phyloP scores from a whole-genome alignment of 2,329 filamentous ascomycete species.

The Trichoderma citrinoviride region DNA sequence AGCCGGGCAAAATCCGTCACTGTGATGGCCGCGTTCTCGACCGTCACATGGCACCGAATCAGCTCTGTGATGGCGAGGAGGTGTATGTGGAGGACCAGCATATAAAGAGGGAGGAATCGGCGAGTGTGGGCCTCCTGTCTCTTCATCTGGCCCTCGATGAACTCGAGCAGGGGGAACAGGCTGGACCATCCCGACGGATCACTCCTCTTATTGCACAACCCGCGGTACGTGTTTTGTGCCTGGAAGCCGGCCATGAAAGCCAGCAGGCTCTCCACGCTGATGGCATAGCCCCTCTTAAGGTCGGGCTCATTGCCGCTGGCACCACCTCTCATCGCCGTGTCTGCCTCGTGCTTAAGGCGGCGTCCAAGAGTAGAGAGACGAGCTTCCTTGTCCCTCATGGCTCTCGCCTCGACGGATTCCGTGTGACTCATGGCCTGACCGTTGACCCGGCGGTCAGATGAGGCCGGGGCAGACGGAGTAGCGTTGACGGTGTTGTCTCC shows the following conservation, averaged over 20 bases:
- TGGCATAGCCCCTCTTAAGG: constrained; percentile 42
- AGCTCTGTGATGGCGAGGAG: constrained; percentile 46
- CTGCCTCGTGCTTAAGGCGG: constrained; percentile 54
- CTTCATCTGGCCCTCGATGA: constrained; percentile 41
- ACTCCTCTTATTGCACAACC: constrained; percentile 42
- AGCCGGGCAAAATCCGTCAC: constrained; percentile 11
- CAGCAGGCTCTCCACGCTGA: constrained; percentile 50
- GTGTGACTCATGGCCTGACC: constrained; percentile 34
- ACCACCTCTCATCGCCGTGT: constrained; percentile 39
- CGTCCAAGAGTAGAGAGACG: constrained; percentile 44
- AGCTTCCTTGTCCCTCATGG: constrained; percentile 38
- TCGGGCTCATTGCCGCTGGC: constrained; percentile 31
- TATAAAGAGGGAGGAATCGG: constrained; percentile 40
- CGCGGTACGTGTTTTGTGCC: constrained; percentile 45
- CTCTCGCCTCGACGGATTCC: constrained; percentile 26
- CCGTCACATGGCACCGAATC: constrained; percentile 37
- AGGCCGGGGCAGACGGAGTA: constrained; percentile 31
- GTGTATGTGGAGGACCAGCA: constrained; percentile 45
- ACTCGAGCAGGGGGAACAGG: constrained; percentile 45
- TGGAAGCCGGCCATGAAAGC: constrained; percentile 56
- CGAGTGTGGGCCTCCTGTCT: constrained; percentile 31
- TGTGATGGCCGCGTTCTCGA: constrained; percentile 28
- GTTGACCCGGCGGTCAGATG: constrained; percentile 33
- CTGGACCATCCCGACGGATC: constrained; percentile 44
- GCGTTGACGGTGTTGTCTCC: constrained; percentile 40